Percentiles rank a stretch among this genome's conserved stretches.
These are phyloP conservation scores for Penicillium ucsense DNA, from an alignment of 495 filamentous ascomycete genomes.

Conservation along the genomic window DNA sequence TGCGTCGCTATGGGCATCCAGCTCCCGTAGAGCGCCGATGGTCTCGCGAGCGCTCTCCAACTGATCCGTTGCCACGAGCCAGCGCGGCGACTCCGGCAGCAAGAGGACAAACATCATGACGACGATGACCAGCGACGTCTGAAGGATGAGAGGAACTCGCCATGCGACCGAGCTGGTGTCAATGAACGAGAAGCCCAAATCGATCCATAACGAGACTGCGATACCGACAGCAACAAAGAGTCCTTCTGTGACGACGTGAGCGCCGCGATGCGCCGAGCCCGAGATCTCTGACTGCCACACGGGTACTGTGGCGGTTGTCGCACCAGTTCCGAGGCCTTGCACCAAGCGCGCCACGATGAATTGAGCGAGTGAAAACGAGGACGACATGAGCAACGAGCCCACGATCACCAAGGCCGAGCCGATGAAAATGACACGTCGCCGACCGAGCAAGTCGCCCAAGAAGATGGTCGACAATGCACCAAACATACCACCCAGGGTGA, in stretches of 20 bases:
- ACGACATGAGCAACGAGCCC: slow-evolving; percentile 25
- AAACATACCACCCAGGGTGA: no score
- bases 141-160: slow-evolving; percentile 32
- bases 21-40: slow-evolving; percentile 11
- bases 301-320: slow-evolving; percentile 27
- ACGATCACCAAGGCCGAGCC: slow-evolving; percentile 16
- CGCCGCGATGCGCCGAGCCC: slow-evolving; percentile 22
- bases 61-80: slow-evolving; percentile 21
- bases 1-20: neutral
- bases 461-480: no score
- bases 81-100: slow-evolving; percentile 44
- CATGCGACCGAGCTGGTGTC: slow-evolving; percentile 18
- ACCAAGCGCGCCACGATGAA: slow-evolving; percentile 32
- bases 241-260: slow-evolving; percentile 17
- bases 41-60: neutral
- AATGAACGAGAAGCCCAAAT: slow-evolving; percentile 15
- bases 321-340: slow-evolving; percentile 28
- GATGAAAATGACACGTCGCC: slow-evolving; percentile 16
- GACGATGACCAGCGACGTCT: slow-evolving; percentile 40
- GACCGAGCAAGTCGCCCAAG: slow-evolving; percentile 18
- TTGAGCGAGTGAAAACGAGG: slow-evolving; percentile 28
- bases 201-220: slow-evolving; percentile 22
- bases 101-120: slow-evolving; percentile 32
- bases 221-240: slow-evolving; percentile 31
- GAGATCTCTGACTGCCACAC: slow-evolving; percentile 33